Conservation (phyloP, 2,329 filamentous ascomycete species). For the Pseudonectria foliicola region DNA sequence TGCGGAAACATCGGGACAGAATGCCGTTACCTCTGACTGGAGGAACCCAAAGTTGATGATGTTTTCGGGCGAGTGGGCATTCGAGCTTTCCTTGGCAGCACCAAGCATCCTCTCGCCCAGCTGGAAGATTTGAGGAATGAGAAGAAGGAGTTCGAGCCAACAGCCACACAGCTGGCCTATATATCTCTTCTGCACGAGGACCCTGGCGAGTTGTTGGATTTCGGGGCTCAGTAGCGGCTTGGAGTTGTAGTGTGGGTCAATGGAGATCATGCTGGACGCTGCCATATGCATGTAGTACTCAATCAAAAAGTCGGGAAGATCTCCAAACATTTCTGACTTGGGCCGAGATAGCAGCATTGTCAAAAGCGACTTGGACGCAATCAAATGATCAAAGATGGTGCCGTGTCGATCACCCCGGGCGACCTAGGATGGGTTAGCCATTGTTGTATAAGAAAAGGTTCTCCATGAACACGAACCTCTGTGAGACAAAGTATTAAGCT, state of each 20-base stretch:
- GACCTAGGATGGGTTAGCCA: slow-evolving; percentile 15
- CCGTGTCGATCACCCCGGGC: slow-evolving; percentile 39
- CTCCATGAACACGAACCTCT: slow-evolving; percentile 28
- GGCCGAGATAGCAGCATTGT: slow-evolving; percentile 28
- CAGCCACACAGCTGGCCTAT: slow-evolving; percentile 32
- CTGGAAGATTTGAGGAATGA: slow-evolving; percentile 34
- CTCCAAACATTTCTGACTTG: slow-evolving; percentile 25
- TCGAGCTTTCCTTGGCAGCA: slow-evolving; percentile 17
- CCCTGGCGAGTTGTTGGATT: slow-evolving; percentile 24
- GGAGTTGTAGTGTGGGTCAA: slow-evolving; percentile 23
- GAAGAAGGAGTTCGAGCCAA: slow-evolving; percentile 31
- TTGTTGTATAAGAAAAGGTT: background rate
- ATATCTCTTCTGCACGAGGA: slow-evolving; percentile 25
- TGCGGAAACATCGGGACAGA: slow-evolving; percentile 29
- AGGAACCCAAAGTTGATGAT: slow-evolving; percentile 37
- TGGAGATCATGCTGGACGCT: slow-evolving; percentile 40
- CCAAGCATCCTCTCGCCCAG: slow-evolving; percentile 34
- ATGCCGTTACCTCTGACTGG: slow-evolving; percentile 34
- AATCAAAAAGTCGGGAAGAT: slow-evolving; percentile 37
- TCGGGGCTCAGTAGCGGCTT: slow-evolving; percentile 25
- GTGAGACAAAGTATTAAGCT: slow-evolving; percentile 40
- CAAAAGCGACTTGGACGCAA: slow-evolving; percentile 36
- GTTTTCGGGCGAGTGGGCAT: slow-evolving; percentile 30
- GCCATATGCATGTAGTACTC: slow-evolving; percentile 43
- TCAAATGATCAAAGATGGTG: slow-evolving; percentile 38